Evolutionary conservation across 768 basidiomycete species (phyloP).

Genomic region (Cyclocybe cylindracea): DNA sequence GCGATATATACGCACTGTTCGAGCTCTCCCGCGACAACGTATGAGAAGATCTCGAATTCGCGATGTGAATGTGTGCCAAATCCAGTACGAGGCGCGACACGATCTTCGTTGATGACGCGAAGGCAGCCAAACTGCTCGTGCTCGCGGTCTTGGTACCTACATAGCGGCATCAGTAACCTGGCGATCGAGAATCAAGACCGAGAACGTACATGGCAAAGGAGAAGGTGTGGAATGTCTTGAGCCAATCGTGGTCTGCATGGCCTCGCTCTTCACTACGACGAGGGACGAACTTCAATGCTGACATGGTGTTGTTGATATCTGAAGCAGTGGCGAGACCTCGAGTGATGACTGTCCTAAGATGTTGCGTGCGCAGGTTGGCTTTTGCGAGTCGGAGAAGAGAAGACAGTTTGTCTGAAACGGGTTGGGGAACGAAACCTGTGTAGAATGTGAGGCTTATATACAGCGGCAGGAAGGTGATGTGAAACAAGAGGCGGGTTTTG

Average conservation of each 20-base stretch:
- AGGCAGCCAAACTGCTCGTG: conserved; percentile 71
- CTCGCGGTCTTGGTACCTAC: conserved; percentile 59
- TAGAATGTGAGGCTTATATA: conserved; percentile 43
- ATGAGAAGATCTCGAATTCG: conserved; percentile 92
- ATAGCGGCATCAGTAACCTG: not conserved
- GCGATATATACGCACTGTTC: conserved; percentile 62
- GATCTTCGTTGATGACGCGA: conserved; percentile 92
- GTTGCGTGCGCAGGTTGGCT: conserved; percentile 29
- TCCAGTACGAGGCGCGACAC: conserved; percentile 73
- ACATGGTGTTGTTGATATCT: conserved; percentile 15
- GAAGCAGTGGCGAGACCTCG: conserved; percentile 7
- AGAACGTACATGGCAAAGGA: conserved; percentile 63
- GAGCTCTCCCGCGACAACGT: conserved; percentile 75
- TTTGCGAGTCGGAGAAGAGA: conserved; percentile 38
- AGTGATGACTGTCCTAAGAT: conserved; percentile 13
- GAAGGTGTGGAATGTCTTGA: conserved; percentile 88
- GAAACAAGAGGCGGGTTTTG: conserved; percentile 32
- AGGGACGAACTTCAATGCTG: conserved; percentile 42
- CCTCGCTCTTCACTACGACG: conserved; percentile 68
- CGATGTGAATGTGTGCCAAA: conserved; percentile 86
- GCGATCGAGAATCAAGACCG: conserved; percentile 13
- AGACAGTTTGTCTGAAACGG: conserved; percentile 35
- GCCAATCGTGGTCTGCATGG: conserved; percentile 80
- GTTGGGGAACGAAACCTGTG: conserved; percentile 30
- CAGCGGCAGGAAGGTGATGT: conserved; percentile 37